A percentile compares a stretch with the other conserved stretches of the same genome.
Evolutionary conservation across 202 grass and related monocot genomes (phyloP).

Genomic region (Setaria italica): DNA sequence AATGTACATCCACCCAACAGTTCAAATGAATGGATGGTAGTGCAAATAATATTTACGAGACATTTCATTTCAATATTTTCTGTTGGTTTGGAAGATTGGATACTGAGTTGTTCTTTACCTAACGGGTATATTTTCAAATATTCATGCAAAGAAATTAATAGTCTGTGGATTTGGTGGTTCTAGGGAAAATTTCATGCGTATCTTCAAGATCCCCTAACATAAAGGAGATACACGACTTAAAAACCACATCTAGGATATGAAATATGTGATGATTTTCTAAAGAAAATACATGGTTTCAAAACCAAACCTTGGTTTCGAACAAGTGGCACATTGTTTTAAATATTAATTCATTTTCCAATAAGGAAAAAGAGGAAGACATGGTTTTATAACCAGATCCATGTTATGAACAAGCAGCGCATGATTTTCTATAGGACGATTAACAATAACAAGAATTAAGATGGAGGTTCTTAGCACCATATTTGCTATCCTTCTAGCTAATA

Average conservation of each 20-base stretch:
- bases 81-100: neutral
- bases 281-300: neutral
- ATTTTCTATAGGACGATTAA: neutral
- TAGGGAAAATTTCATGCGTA: neutral
- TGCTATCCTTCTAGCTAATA: neutral
- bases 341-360: neutral
- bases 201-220: neutral
- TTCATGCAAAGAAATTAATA: neutral
- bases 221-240: neutral
- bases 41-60: slow-evolving; percentile 10
- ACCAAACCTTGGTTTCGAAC: no score
- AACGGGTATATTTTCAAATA: slow-evolving; percentile 6
- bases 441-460: neutral
- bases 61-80: neutral
- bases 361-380: neutral
- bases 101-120: neutral
- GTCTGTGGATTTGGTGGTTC: neutral
- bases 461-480: neutral
- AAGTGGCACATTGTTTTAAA: neutral
- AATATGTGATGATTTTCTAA: neutral
- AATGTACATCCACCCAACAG: neutral
- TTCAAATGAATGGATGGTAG: neutral
- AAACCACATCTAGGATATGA: neutral
- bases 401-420: neutral
- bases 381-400: neutral